Evolutionary conservation across 768 basidiomycete species (phyloP).

Genomic region (Boletus pseudo-olivaceus): DNA sequence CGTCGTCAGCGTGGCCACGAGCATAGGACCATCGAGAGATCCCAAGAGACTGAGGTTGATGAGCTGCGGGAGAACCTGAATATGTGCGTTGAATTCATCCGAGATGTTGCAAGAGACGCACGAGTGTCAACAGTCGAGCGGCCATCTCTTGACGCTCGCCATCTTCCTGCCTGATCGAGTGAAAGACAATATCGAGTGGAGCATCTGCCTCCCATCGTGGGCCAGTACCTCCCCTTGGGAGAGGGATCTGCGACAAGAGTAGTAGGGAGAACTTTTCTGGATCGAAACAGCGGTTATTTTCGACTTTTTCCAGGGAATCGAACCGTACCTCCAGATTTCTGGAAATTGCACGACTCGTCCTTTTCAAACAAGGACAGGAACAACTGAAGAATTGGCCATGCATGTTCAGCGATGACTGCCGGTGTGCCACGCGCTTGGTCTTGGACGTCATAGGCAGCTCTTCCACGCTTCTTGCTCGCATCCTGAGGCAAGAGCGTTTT

Average conservation of each 20-base stretch:
- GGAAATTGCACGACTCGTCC: constrained; percentile 46
- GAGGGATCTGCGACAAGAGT: constrained; percentile 57
- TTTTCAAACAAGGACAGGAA: constrained; percentile 63
- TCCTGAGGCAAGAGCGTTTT: constrained; percentile 21
- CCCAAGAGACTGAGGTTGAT: constrained; percentile 39
- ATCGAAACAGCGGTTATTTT: constrained; percentile 6
- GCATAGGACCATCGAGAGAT: constrained; percentile 36
- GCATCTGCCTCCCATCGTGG: constrained; percentile 54
- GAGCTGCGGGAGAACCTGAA: constrained; percentile 29
- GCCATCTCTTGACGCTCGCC: constrained; percentile 32
- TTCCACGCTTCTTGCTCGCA: constrained; percentile 33
- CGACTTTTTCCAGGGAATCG: constrained; percentile 1
- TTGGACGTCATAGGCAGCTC: constrained; percentile 24
- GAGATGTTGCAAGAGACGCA: constrained; percentile 12
- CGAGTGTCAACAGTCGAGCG: constrained; percentile 33
- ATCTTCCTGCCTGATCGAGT: constrained; percentile 34
- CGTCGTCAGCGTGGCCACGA: constrained; percentile 35
- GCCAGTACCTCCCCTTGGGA: constrained; percentile 43
- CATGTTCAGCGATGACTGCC: constrained; percentile 50
- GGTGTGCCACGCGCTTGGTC: constrained; percentile 17
- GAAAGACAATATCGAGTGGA: constrained; percentile 47
- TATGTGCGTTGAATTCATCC: background rate
- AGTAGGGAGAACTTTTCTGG: constrained; percentile 48
- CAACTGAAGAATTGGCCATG: constrained; percentile 75
- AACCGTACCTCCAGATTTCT: constrained; percentile 26